phyloP scores from a whole-genome alignment of 2,329 filamentous ascomycete genomes.

The Dendrostoma leiphaemia region DNA sequence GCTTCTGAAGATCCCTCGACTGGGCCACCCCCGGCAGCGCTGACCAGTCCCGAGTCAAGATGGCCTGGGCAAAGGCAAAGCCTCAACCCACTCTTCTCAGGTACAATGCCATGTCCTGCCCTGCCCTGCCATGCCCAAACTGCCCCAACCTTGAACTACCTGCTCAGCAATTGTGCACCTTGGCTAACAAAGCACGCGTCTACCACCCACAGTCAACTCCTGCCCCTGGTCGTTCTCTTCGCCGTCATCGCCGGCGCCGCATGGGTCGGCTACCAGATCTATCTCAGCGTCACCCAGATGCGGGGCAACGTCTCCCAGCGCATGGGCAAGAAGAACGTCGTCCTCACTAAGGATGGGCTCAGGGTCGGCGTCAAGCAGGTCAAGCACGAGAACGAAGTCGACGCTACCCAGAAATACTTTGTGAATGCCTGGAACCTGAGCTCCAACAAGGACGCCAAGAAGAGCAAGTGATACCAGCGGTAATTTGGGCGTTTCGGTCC shows the following conservation, averaged over 20 bases:
- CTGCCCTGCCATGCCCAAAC: too few species aligned
- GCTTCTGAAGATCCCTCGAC: too few species aligned
- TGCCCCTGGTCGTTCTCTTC: slow-evolving; percentile 67
- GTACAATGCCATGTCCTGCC: slow-evolving; percentile 4
- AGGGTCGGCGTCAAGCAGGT: slow-evolving; percentile 70
- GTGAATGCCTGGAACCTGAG: slow-evolving; percentile 66
- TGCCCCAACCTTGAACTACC: too few species aligned
- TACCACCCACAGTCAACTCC: slow-evolving; percentile 46
- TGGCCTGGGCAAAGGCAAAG: slow-evolving; percentile 18
- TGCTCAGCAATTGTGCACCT: too few species aligned
- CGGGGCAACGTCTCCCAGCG: slow-evolving; percentile 62
- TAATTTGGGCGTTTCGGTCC: neutral
- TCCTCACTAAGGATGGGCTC: slow-evolving; percentile 72
- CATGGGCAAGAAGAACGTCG: slow-evolving; percentile 74
- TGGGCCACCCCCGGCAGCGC: too few species aligned
- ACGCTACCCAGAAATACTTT: slow-evolving; percentile 67
- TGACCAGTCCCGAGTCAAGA: neutral
- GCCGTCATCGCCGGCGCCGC: slow-evolving; percentile 53
- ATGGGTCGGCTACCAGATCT: slow-evolving; percentile 72
- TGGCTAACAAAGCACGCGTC: neutral
- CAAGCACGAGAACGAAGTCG: slow-evolving; percentile 68
- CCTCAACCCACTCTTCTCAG: slow-evolving; percentile 10
- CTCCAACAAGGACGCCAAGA: slow-evolving; percentile 30
- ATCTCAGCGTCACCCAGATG: slow-evolving; percentile 65
- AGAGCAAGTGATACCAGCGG: slow-evolving; percentile 24